Percentiles rank a stretch among this genome's conserved stretches.
phyloP scores from a whole-genome alignment of 225 moss, liverwort and hornwort species.

The Physcomitrium patens region DNA sequence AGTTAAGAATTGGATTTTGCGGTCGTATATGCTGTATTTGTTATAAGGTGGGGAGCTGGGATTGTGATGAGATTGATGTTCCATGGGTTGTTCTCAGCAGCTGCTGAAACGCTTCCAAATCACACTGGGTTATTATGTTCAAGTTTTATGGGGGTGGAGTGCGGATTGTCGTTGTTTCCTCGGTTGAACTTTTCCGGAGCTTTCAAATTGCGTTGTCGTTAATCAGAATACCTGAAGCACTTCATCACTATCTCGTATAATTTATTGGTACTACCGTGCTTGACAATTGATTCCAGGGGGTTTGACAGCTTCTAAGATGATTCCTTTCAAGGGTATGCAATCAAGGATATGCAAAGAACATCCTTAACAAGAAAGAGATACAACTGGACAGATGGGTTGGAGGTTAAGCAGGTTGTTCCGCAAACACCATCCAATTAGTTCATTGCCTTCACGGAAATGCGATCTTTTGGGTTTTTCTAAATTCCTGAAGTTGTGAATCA shows the following conservation, averaged over 20 bases:
- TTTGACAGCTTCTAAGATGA: not conserved
- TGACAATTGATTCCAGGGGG: not conserved
- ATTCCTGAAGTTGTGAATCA: not conserved
- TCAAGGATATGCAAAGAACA: not conserved
- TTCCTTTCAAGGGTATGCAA: not conserved
- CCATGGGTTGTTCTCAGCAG: too few relatives aligned
- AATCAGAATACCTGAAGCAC: not conserved
- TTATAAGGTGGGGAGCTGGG: too few relatives aligned
- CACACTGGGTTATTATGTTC: too few relatives aligned
- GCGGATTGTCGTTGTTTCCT: not conserved
- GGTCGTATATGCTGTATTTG: too few relatives aligned
- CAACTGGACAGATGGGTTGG: not conserved
- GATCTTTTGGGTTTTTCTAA: not conserved
- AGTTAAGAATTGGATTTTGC: too few relatives aligned
- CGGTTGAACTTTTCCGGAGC: not conserved
- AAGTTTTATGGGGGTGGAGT: too few relatives aligned
- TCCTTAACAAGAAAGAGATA: not conserved
- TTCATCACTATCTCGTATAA: not conserved
- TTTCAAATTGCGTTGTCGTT: not conserved
- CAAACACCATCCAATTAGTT: not conserved
- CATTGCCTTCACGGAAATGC: not conserved
- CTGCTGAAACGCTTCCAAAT: too few relatives aligned
- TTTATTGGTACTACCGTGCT: not conserved
- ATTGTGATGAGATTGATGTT: too few relatives aligned
- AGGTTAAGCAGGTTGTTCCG: not conserved